Evolutionary conservation across 2,329 filamentous ascomycete species (phyloP), one percentile per base, ranked within the genome.

Genomic region (Aspergillus terreus): DNA sequence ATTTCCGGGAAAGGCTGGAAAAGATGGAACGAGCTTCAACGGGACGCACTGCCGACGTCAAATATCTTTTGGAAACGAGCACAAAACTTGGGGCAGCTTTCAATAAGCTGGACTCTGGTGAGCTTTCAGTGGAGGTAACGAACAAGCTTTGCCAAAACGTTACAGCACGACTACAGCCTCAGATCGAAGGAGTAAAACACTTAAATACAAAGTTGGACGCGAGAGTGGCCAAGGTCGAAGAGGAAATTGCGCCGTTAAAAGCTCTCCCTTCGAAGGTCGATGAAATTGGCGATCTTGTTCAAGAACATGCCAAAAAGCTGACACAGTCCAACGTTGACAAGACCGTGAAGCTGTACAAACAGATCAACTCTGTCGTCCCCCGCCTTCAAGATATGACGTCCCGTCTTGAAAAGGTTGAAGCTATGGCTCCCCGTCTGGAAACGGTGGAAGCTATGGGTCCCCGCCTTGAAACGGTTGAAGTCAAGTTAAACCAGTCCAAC

Each of bases 1-100:
- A 55, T 11, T 25, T 64, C 15, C 40, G 53, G 1, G 2, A 14
- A 10, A 33, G 50, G 15, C 17, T 65, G 11, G 53, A 58, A 17
- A 36, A 49, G 2, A 55, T 57, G 33, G 62, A 62, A 38, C 35
- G 12, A 38, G 14, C 35, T 38, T 38, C 35, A 38, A 38, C 6
- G 3, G 11, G 15, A 14, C 6, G 15, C 35, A 11, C 15, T 38
- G 35, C 35, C 1, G 6, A n/a, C 14, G 15, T 38, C 35, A 38
- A 38, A 3, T 4, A 38, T 38, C 35, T 38, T 2, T 38, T 11
- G 15, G 15, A 17, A 38, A 38, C 35, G 6, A 38, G 35, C 35
- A 17, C 11, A 7, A 38, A 38, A 17, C 35, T n/a, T 17, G 15
- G 6, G 35, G 6, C 14, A 38, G 35, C 35, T 38, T 11, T 38